Conservation (phyloP, 2,329 filamentous ascomycete genomes). For the Macrophomina pseudophaseolina region DNA sequence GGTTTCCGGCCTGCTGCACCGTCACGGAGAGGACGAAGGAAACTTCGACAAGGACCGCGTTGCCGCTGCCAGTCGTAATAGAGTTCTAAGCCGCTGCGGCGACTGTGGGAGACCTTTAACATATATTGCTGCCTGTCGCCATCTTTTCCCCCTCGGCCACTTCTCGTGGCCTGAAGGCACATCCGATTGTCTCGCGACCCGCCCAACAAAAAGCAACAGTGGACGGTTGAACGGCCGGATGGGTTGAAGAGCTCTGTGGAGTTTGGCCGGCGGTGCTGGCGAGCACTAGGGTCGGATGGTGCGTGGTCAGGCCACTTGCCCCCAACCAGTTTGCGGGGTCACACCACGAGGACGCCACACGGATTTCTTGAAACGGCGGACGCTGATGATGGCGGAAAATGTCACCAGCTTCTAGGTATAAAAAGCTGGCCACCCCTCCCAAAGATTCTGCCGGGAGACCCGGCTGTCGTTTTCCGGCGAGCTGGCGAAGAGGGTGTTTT, state of each 20-base stretch:
- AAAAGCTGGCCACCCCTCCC: neutral
- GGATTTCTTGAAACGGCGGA: neutral
- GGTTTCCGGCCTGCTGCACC: no score
- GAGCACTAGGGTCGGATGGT: conserved; percentile 2
- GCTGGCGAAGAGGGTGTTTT: neutral
- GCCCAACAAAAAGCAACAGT: conserved; percentile 12
- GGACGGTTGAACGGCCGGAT: neutral
- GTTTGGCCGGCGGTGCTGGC: neutral
- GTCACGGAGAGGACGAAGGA: neutral
- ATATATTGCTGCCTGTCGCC: neutral
- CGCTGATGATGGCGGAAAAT: neutral
- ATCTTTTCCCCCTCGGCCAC: neutral
- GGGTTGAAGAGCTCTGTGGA: conserved; percentile 16
- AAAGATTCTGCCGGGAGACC: neutral
- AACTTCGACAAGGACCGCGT: neutral
- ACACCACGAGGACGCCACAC: conserved; percentile 17
- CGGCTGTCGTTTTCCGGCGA: conserved; percentile 2
- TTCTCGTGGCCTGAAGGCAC: neutral
- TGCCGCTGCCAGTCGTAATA: neutral
- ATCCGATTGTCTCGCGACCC: conserved; percentile 9
- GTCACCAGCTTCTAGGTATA: neutral
- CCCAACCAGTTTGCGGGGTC: conserved; percentile 22
- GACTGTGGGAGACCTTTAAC: neutral
- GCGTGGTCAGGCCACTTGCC: conserved; percentile 17
- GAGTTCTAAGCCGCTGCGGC: neutral